A percentile compares a stretch with the other conserved stretches of the same genome.
Evolutionary conservation across 2,329 filamentous ascomycete genomes (phyloP).

Genomic region (Plectosphaerella sp.): DNA sequence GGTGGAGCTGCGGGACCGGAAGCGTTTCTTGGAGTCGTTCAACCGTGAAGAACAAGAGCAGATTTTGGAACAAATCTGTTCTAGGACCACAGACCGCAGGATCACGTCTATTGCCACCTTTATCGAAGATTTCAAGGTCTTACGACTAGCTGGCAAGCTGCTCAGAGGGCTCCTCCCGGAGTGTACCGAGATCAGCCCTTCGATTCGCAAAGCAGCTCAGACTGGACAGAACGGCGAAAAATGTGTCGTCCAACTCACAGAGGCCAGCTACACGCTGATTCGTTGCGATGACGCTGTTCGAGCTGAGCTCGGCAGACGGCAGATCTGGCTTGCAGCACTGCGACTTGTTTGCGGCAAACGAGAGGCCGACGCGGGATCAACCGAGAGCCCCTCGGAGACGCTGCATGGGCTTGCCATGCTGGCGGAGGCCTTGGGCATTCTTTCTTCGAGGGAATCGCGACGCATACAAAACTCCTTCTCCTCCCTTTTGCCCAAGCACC

Average conservation of each 20-base stretch:
- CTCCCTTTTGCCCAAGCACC: too few relatives aligned
- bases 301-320: not conserved
- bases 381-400: too few relatives aligned
- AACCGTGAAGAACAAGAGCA: not conserved
- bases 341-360: not conserved
- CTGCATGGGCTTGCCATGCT: too few relatives aligned
- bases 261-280: not conserved
- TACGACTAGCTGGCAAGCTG: not conserved
- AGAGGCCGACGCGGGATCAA: too few relatives aligned
- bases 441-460: too few relatives aligned
- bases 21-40: not conserved
- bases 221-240: not conserved
- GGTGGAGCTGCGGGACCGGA: not conserved
- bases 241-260: not conserved
- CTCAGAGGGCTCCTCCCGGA: not conserved
- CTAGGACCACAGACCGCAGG: not conserved
- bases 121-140: not conserved
- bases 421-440: too few relatives aligned
- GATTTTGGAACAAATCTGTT: not conserved
- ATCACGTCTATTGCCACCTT: not conserved
- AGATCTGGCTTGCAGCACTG: not conserved
- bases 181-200: not conserved
- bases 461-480: too few relatives aligned
- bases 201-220: not conserved
- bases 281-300: not conserved